Evolutionary conservation across 495 filamentous ascomycete species (phyloP), one percentile per base, ranked within the genome.

Genomic region (Daldinia caldariorum): DNA sequence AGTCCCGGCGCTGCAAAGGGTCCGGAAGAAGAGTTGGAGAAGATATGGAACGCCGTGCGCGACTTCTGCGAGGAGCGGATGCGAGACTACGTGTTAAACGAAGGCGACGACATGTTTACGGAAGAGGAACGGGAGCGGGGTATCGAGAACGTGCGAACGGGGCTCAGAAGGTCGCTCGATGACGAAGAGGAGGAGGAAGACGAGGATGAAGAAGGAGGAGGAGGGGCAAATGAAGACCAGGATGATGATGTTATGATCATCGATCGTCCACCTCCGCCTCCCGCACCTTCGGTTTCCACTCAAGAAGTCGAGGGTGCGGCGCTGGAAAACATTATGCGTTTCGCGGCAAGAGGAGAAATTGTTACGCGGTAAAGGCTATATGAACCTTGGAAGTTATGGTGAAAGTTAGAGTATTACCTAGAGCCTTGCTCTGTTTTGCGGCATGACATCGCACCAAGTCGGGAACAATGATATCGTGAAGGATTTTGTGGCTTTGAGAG

Each of bases 71-170:
- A 76, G 6, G 61, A 77, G 26, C 76, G 80, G 0, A 71, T 85
- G 10, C 60, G 60, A 7, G 66, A 78, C 5, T 85, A 84, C 70
- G 77, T 80, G n/a, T 38, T 61, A 32, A 77, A 80, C 20, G 88
- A 90, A 63, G 84, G 87, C 39, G 69, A 73, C 12, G 79, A 84
- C 54, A 66, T 78, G 47, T 94, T 85, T 73, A 94, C 91, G 16
- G 81, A 86, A 6, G 91, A 89, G 71, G 92, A 94, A 81, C 81
- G 84, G 53, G 85, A 88, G 63, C 74, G 69, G 43, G 91, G 91
- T 1, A 75, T 91, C n/a, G 82, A 89, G 77, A 90, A 89, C 75
- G 89, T 94, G 41, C 83, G 87, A 5, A 92, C 90, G 10, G 92
- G 92, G 14, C 75, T 94, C 70, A 83, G 69, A 77, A 82, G 85